phyloP scores from a whole-genome alignment of 73 alveolate genomes.

The Tetrahymena elliotti region DNA sequence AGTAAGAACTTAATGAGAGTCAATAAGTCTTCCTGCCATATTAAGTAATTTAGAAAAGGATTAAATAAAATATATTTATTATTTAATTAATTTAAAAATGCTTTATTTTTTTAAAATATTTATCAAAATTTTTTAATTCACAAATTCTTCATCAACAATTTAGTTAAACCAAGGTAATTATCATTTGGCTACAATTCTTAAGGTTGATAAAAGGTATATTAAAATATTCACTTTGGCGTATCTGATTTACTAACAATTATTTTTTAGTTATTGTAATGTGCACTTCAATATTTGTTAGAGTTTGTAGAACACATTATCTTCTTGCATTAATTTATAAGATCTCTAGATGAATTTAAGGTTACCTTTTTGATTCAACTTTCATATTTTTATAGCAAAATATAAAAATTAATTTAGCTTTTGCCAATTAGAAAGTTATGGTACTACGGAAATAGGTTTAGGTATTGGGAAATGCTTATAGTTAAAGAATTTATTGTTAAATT shows the following conservation, averaged over 20 bases:
- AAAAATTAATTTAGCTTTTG: neutral
- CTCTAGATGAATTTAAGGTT: neutral
- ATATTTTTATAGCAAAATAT: no score
- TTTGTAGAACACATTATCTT: neutral
- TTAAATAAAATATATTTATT: no score
- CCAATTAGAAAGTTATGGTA: neutral
- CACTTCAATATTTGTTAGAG: neutral
- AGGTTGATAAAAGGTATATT: neutral
- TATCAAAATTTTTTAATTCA: no score
- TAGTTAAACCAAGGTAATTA: neutral
- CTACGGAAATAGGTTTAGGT: neutral
- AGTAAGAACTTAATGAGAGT: neutral
- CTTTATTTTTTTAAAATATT: no score
- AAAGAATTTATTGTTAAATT: neutral
- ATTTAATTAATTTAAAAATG: neutral
- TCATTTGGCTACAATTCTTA: neutral
- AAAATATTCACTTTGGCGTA: neutral
- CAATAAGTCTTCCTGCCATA: neutral
- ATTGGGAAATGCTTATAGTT: neutral
- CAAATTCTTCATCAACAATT: neutral
- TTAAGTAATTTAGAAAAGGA: neutral
- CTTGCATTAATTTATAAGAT: neutral
- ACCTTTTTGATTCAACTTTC: no score
- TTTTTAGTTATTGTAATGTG: neutral
- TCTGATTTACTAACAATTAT: no score